These are phyloP conservation scores for Ceratocystis eucalypticola DNA, from an alignment of 2,329 filamentous ascomycete species.

Conservation along the genomic window DNA sequence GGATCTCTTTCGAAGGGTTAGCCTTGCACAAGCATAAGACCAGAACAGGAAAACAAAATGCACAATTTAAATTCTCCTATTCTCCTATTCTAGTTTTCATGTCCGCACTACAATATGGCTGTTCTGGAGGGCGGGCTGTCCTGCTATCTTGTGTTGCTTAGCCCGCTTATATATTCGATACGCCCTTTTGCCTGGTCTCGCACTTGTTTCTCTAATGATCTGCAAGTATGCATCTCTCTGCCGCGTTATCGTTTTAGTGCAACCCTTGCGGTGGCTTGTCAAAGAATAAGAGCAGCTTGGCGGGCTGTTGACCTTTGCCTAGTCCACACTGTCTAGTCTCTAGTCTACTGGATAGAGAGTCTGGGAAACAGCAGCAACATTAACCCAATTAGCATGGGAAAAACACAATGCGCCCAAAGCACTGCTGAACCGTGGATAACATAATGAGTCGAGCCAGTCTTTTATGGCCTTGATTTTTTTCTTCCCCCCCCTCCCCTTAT, in stretches of 20 bases:
- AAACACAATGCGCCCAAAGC: conserved; percentile 1
- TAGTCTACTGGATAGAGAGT: background rate
- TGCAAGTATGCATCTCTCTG: conserved; percentile 7
- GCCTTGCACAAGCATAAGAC: too few species aligned
- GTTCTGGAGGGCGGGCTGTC: background rate
- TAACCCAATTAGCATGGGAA: too few species aligned
- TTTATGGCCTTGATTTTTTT: background rate
- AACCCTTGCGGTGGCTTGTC: conserved; percentile 3
- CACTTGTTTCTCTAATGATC: background rate
- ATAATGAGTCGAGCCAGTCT: background rate
- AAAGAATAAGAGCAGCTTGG: background rate
- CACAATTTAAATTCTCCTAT: background rate
- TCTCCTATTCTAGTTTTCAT: background rate
- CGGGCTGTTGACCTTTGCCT: background rate
- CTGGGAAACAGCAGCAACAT: background rate
- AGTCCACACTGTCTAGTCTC: too few species aligned
- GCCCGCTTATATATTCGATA: background rate
- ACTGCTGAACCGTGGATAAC: background rate
- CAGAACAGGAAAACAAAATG: too few species aligned
- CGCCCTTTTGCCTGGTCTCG: background rate
- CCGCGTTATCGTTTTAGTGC: background rate
- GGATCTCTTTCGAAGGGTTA: too few species aligned
- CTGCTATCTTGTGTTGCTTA: background rate
- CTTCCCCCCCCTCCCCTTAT: background rate
- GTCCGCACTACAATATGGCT: background rate